Percentiles rank a stretch among this genome's conserved stretches.
Conservation (phyloP, 2,329 filamentous ascomycete species). For the Diplodia intermedia region DNA sequence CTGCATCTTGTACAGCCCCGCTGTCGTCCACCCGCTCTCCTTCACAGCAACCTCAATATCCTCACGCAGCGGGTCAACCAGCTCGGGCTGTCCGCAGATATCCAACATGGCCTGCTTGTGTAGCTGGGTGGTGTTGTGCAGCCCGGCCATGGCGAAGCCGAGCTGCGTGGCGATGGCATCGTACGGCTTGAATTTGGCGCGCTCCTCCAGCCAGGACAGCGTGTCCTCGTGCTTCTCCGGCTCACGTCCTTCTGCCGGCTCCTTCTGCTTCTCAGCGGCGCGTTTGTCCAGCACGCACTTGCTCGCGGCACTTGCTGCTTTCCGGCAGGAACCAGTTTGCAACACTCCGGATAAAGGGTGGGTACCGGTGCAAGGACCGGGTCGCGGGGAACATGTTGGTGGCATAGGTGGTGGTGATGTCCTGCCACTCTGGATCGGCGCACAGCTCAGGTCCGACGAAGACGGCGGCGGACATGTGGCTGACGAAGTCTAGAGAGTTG, state of each 20-base stretch:
- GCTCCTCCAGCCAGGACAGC: not conserved
- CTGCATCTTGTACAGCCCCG: constrained; percentile 40
- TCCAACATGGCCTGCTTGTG: constrained; percentile 39
- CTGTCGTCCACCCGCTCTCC: constrained; percentile 41
- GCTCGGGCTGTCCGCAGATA: constrained; percentile 39
- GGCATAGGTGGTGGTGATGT: constrained; percentile 45
- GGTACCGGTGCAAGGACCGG: constrained; percentile 45
- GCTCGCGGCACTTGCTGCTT: constrained; percentile 46
- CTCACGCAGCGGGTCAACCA: constrained; percentile 39
- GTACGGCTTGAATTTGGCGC: constrained; percentile 38
- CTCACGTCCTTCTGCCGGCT: not conserved
- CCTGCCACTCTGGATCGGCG: constrained; percentile 50
- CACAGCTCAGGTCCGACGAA: constrained; percentile 39
- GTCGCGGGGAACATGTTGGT: constrained; percentile 46
- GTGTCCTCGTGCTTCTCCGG: constrained; percentile 6
- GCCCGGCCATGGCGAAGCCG: constrained; percentile 33
- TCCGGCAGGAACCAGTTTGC: constrained; percentile 39
- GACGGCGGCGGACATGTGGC: constrained; percentile 22
- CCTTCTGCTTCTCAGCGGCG: not conserved
- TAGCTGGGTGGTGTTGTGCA: constrained; percentile 39
- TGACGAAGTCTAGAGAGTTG: not conserved
- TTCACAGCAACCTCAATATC: constrained; percentile 39
- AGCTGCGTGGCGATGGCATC: constrained; percentile 34
- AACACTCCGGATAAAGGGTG: constrained; percentile 45
- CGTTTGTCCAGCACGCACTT: constrained; percentile 42